Evolutionary conservation across 1,284 basidiomycete species (phyloP).

Genomic region (Apiotrichum porosum): DNA sequence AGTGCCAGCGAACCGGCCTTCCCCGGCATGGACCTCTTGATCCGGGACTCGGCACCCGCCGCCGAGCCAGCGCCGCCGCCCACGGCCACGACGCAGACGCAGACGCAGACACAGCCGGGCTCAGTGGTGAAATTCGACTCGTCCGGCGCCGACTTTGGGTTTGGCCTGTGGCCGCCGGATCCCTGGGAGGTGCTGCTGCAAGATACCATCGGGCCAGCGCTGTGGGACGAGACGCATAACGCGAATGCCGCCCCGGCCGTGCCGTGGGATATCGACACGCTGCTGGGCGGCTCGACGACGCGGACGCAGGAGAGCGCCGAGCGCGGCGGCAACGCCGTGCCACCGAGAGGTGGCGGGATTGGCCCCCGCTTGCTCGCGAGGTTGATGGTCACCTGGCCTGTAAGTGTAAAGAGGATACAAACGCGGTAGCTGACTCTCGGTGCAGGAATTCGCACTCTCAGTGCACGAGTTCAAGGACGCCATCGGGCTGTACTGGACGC

Average conservation of each 20-base stretch:
- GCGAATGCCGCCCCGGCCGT: background rate
- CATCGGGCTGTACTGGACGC: conserved; percentile 28
- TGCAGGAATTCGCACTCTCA: conserved; percentile 20
- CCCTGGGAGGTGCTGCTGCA: conserved; percentile 21
- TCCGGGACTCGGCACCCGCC: background rate
- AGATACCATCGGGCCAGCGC: conserved; percentile 11
- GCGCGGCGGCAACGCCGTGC: background rate
- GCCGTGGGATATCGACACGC: conserved; percentile 14
- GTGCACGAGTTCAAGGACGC: conserved; percentile 24
- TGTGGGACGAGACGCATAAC: conserved; percentile 7
- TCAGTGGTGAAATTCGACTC: conserved; percentile 5
- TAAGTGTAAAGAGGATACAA: conserved; percentile 18
- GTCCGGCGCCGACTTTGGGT: conserved; percentile 10
- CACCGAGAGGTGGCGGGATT: too few species aligned
- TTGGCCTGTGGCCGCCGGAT: conserved; percentile 15
- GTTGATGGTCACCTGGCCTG: conserved; percentile 18
- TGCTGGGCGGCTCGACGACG: conserved; percentile 4
- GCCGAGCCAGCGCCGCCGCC: conserved; percentile 1
- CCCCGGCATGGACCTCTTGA: background rate
- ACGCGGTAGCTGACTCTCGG: conserved; percentile 1
- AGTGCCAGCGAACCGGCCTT: background rate
- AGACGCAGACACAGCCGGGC: too few species aligned
- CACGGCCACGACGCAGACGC: too few species aligned
- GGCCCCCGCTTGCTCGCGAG: conserved; percentile 11
- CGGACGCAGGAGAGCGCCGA: conserved; percentile 22